Base-by-base conservation (phyloP, 768 basidiomycete species). In the Tephrocybe sp. region DNA sequence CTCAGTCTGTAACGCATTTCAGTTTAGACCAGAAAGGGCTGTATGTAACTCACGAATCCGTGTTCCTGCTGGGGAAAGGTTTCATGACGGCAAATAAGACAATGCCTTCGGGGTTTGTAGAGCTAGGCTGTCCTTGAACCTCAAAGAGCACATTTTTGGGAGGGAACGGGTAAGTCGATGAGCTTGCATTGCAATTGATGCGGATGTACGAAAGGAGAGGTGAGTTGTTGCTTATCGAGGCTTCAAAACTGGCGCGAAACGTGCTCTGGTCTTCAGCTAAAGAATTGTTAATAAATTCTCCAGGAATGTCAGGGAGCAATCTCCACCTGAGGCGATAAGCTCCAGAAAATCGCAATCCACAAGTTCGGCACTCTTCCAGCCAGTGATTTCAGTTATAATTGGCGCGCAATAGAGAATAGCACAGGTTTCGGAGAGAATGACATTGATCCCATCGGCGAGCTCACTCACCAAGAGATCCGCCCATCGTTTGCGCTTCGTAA, bases 401-500 rank as follows among this genome's bases (percentile, higher is more conserved):
- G 78, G 74, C 33, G 82, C 81, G 62, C 85, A 89, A 65, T 83
- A 90, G 54, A 87, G 75, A 26, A 92, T 76, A 54, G 77, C 80
- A 60, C 77, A 78, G 8, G 74, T 61, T n/a, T 68, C 69, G 22
- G 85, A 89, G 52, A 91, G 74, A 39, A 92, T 71, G 60, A 94
- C 74, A 31, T 81, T 70, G 62, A 89, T 75, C 14, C 78, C 82
- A 53, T 91, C 91, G 26, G 86, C 81, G 26, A 91, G 77, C 63
- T 92, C 92, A 1, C 82, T 76, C 52, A 88, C 68, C 20, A 92
- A 73, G 12, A 94, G 72, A 64, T 93, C 91, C 14, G 84, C 85
- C 92, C 92, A 94, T 49, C 85, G 78, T 64, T 92, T 92, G 49
- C 91, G 74, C 62, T 89, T 91, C 0, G 89, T 90, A 65, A 93